Evolutionary conservation across 176 grass and related monocot genomes (phyloP), one percentile per base, ranked within the genome.

Genomic region (Carex myosuroides): DNA sequence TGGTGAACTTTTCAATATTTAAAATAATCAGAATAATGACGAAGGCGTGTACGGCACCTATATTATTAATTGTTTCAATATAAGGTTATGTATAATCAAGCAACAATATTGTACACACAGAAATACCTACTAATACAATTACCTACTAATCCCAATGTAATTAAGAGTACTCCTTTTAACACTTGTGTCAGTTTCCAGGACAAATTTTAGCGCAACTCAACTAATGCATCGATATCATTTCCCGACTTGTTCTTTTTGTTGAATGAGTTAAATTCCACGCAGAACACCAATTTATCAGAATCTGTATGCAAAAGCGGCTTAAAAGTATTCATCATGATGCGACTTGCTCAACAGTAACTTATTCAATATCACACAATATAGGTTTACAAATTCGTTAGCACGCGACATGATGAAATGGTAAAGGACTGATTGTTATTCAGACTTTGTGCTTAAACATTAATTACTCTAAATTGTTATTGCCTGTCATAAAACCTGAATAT

Each of bases 361-460:
- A 1, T 71, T 72, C 8, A 72, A 44, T 44, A 41, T 41, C 69
- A 44, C 70, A 50, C 9, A 50, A 73, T 73, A 73, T 73, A 24
- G 37, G 3, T 18, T 20, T 48, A 21, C 2, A 70, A 70, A 4
- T 39, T 71, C 37, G 21, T 10, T 8, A 3, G 8, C 39, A 46
- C 35, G 12, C 35, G 6, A 7, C 35, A 71, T 46, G 18, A 22
- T 22, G 41, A 72, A 46, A 73, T 73, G 11, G 41, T 50, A 48
- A 22, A 48, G n/a, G 70, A 73, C 70, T 73, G n/a, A 73, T 44
- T 73, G 12, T 39, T 70, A 48, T 73, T 73, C 16, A 73, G 42
- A 73, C 41, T 73, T 73, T 73, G 37, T 13, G 42, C 18, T 73
- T 46, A 46, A 1, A 3, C 5, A 48, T 48, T 68, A 13, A 68